Base-by-base conservation (phyloP, 177 flowering plant genomes). In the Tripterygium wilfordii region DNA sequence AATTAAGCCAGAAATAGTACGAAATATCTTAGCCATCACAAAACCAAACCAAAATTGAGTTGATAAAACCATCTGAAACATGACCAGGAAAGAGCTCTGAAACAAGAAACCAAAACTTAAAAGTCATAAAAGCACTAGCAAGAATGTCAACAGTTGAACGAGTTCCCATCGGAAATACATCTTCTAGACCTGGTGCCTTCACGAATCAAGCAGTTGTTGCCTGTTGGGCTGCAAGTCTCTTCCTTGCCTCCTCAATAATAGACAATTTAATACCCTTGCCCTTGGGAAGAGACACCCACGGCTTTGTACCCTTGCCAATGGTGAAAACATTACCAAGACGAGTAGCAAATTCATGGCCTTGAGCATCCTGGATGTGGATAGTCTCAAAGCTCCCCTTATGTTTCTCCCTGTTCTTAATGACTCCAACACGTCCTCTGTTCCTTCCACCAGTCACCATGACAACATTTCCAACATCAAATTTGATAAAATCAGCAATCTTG, bases 391-490 rank as follows among this genome's bases (percentile, higher is more conserved):
- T 72, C 5, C 77, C 77, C 68, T 72, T 72, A 44, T 68, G 77
- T 61, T 72, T 72, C 48, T 72, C 77, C 24, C 77, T 62, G 66
- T 57, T 68, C 71, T 72, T 72, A 32, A 72, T 56, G 35, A 72
- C 50, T 42, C 77, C 77, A 16, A 72, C 74, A 36, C 77, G 70
- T 9, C 77, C 77, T 24, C 71, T 72, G 52, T 72, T 72, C 32
- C 78, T 66, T 39, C 78, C 78, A 10, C 78, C 78, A 25, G 78
- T 73, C 49, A 73, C 78, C 78, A 73, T 73, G 10, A 73, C 78
- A 48, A 73, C 78, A 54, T 73, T 73, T 3, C 78, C 78, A 23
- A 73, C 78, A 55, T 73, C 78, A 45, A 73, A 73, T 54, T 69
- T 73, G 44, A 73, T 73, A 60, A 69, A 69, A 21, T 69, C 78